A percentile compares a stretch with the other conserved stretches of the same genome.
These are phyloP conservation scores for Calonectria leucothoes DNA, from an alignment of 2,329 filamentous ascomycete species.

Conservation along the genomic window DNA sequence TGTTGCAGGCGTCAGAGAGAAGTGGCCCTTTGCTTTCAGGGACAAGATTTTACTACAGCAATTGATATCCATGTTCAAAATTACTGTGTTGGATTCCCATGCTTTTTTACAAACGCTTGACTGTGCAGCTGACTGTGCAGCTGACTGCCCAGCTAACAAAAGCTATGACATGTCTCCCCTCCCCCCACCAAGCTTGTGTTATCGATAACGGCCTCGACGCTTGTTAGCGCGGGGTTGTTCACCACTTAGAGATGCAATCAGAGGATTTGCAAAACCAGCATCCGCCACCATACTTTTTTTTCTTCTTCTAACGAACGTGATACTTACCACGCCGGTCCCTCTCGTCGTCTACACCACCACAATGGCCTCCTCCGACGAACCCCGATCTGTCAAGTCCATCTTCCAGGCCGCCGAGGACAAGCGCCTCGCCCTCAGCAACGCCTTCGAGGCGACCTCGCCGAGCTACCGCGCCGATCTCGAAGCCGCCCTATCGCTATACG, in stretches of 20 bases:
- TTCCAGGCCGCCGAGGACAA: conserved; percentile 63
- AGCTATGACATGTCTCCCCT: background rate
- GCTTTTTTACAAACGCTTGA: background rate
- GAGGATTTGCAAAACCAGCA: conserved; percentile 35
- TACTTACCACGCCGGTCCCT: background rate
- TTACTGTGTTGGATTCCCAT: background rate
- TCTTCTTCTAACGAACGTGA: background rate
- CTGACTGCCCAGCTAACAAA: background rate
- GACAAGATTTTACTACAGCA: conserved; percentile 6
- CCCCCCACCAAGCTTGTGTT: conserved; percentile 16
- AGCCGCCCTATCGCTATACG: conserved; percentile 76
- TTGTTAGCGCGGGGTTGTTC: conserved; percentile 33
- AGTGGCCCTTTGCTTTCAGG: conserved; percentile 13
- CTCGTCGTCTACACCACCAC: background rate
- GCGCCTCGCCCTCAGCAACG: conserved; percentile 69
- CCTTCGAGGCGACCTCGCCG: conserved; percentile 73
- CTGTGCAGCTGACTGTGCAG: background rate
- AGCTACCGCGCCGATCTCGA: conserved; percentile 76
- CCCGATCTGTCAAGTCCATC: conserved; percentile 61
- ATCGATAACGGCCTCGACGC: conserved; percentile 35
- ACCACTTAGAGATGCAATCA: conserved; percentile 15
- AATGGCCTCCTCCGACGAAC: conserved; percentile 54
- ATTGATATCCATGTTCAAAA: conserved; percentile 20
- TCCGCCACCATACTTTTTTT: conserved; percentile 2
- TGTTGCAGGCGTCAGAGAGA: conserved; percentile 15